Base-by-base conservation (phyloP, 2,329 filamentous ascomycete species). In the Beauveria varroae region DNA sequence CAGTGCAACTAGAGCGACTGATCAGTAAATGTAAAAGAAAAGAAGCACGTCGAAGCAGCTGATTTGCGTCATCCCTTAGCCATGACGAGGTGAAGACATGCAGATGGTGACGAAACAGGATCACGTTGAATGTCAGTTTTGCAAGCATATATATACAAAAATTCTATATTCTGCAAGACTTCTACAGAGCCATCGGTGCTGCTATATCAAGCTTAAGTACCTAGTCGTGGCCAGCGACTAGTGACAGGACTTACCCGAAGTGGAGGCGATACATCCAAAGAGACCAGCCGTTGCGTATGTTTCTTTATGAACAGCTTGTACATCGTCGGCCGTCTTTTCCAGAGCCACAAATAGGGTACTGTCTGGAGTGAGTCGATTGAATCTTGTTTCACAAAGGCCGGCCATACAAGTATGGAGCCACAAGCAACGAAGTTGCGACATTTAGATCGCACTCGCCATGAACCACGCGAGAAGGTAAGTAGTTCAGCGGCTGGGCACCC, bases 391-490 rank as follows among this genome's bases (percentile, higher is more conserved):
- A n/a, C 4, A 26, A 46, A 34, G 3, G 5, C 34, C 5, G 14
- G 37, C 20, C 18, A 37, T 8, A 20, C 6, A 14, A 22, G 6
- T 2, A 59, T 59, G 57, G 46, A 26, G 1, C 9, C 8, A 2
- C n/a, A 16, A 20, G 26, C 49, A 5, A 14, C 49, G 12, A 60
- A 40, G 24, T 22, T 46, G 55, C 61, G 62, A 63, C 90, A 95
- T 69, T 77, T 88, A 63, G 83, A 91, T 66, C 83, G 90, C 58
- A 96, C 91, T 12, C 87, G 88, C 3, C 74, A 81, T 44, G 88
- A 95, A 70, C 89, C 88, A 47, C 85, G 91, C 62, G 84, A 89
- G 62, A 76, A 82, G 63, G 83, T 82, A 68, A 16, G 59, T 20
- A 14, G 9, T 6, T 2, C 49, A 5, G 37, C 50, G 14, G 47